Evolutionary conservation across 371 early-diverging fungal genomes (phyloP).

Genomic region (Dichotomocladium elegans): DNA sequence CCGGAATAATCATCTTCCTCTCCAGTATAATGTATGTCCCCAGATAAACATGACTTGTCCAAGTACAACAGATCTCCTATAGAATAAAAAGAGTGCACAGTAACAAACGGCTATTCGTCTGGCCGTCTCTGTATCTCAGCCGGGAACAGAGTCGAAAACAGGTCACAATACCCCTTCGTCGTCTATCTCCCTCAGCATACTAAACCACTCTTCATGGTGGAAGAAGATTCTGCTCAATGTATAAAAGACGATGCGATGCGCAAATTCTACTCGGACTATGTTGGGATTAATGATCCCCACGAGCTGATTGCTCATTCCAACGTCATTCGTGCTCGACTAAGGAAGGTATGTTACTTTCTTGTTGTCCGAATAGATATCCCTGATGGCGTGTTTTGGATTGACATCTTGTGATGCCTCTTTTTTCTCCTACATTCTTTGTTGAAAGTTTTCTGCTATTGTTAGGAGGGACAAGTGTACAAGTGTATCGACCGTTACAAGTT

Average conservation of each 20-base stretch:
- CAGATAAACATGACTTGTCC: too few species aligned
- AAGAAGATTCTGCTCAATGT: background rate
- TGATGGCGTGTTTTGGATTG: too few species aligned
- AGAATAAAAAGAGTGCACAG: too few species aligned
- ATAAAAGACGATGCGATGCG: background rate
- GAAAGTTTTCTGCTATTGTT: background rate
- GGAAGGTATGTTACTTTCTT: conserved; percentile 11
- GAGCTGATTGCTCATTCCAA: conserved; percentile 16
- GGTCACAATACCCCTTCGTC: too few species aligned
- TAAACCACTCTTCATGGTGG: background rate
- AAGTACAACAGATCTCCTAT: too few species aligned
- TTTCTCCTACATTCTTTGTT: background rate
- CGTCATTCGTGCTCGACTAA: conserved; percentile 12
- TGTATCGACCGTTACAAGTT: conserved; percentile 38
- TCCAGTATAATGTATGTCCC: too few species aligned
- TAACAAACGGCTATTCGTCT: too few species aligned
- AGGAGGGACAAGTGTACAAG: conserved; percentile 25
- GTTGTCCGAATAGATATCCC: background rate
- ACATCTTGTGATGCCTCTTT: background rate
- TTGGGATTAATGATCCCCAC: conserved; percentile 15
- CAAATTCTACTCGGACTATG: conserved; percentile 23
- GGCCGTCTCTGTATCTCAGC: too few species aligned
- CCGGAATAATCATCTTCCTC: too few species aligned
- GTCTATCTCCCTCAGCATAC: too few species aligned
- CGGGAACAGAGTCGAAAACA: too few species aligned